phyloP scores from a whole-genome alignment of 1,139 yeast species.

The Sugiyamaella sp. region DNA sequence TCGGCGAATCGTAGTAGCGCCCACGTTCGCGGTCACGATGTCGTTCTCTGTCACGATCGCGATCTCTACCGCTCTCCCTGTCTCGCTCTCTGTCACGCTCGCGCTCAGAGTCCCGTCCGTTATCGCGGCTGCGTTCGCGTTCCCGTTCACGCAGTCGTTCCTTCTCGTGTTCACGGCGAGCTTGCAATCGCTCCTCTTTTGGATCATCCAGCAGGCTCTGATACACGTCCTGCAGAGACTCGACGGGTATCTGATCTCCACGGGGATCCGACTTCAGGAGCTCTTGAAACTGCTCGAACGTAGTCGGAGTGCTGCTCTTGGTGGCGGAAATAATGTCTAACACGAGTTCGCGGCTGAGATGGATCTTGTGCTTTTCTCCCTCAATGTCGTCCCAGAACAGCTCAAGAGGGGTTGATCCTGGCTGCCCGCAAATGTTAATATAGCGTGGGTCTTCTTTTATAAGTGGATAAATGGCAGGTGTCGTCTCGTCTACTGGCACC shows the following conservation, averaged over 20 bases:
- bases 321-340: constrained; percentile 53
- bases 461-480: constrained; percentile 45
- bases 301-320: constrained; percentile 6
- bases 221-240: constrained; percentile 23
- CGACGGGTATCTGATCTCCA: constrained; percentile 20
- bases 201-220: constrained; percentile 30
- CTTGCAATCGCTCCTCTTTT: constrained; percentile 1
- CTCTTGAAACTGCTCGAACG: constrained; percentile 33
- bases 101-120: constrained; percentile 29
- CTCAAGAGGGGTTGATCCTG: constrained; percentile 81
- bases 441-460: constrained; percentile 64
- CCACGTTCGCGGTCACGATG: not conserved
- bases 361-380: constrained; percentile 58
- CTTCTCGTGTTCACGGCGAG: not conserved
- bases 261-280: constrained; percentile 32
- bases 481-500: constrained; percentile 37
- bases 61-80: not conserved
- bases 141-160: constrained; percentile 18
- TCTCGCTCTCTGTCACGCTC: not conserved
- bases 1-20: not conserved
- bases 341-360: constrained; percentile 62
- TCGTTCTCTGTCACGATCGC: not conserved
- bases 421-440: constrained; percentile 66
- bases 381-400: constrained; percentile 77
- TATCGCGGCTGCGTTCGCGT: constrained; percentile 30